Conservation (phyloP, 2,329 filamentous ascomycete species). For the Lasiodiplodia citricola region DNA sequence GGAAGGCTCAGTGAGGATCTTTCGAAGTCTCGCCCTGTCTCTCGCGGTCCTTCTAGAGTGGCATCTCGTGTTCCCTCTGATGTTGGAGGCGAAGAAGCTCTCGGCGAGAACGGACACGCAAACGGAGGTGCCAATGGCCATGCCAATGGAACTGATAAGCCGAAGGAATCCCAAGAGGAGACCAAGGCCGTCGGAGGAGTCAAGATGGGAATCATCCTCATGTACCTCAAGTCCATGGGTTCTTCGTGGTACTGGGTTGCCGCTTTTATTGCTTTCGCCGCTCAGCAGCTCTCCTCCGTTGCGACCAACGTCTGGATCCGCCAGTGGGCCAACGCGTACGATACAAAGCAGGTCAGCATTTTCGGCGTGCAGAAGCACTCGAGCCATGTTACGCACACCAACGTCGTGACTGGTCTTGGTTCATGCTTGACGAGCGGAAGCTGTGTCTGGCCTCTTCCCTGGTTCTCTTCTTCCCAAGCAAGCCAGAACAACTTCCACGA, state of each 20-base stretch:
- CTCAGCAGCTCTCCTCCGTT: conserved; percentile 84
- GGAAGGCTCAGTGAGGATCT: conserved; percentile 89
- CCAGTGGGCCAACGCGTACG: conserved; percentile 91
- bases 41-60: conserved; percentile 71
- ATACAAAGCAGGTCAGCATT: conserved; percentile 52
- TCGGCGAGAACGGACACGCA: conserved; percentile 46
- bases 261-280: conserved; percentile 73
- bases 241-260: conserved; percentile 93
- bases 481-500: conserved; percentile 28
- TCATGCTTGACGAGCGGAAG: conserved; percentile 57
- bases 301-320: conserved; percentile 94
- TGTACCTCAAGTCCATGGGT: conserved; percentile 93
- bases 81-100: conserved; percentile 63
- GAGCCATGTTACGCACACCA: conserved; percentile 50
- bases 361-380: conserved; percentile 28
- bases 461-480: conserved; percentile 30
- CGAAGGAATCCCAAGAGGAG: conserved; percentile 57
- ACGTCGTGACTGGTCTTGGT: conserved; percentile 49
- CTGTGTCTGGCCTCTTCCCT: conserved; percentile 54
- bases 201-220: conserved; percentile 81
- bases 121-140: conserved; percentile 56
- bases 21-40: conserved; percentile 73
- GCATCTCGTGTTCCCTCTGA: conserved; percentile 81
- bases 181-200: conserved; percentile 84
- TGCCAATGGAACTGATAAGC: conserved; percentile 47